phyloP scores from a whole-genome alignment of 305 asterid genomes.

The Fraxinus platypoda region DNA sequence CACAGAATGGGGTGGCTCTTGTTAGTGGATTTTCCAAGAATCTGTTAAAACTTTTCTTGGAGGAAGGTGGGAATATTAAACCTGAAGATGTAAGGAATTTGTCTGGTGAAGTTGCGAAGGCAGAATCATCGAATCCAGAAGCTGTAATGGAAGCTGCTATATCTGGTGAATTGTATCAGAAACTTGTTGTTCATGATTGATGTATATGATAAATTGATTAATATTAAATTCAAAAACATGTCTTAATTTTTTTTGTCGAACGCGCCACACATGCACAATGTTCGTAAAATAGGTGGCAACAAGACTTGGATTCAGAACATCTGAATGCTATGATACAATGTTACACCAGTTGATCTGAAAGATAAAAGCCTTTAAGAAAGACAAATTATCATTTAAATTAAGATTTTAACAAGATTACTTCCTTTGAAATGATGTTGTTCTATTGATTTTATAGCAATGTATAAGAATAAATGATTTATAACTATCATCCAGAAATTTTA shows the following conservation, averaged over 20 bases:
- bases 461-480: no score
- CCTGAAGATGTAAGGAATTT: conserved; percentile 18
- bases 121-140: conserved; percentile 21
- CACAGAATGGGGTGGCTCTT: conserved; percentile 39
- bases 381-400: neutral
- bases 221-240: neutral
- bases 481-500: no score
- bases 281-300: neutral
- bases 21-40: conserved; percentile 43
- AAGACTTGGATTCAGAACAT: neutral
- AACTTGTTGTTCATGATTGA: conserved; percentile 27
- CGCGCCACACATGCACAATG: neutral
- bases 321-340: neutral
- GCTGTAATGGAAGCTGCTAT: conserved; percentile 40
- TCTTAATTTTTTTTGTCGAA: neutral
- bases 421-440: no score
- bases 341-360: neutral
- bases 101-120: conserved; percentile 13
- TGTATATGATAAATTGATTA: neutral
- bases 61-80: conserved; percentile 24
- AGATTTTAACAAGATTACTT: no score
- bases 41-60: conserved; percentile 36
- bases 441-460: no score
- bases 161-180: conserved; percentile 32
- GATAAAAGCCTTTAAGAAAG: neutral